Conservation (phyloP, 23 red algal species). For the Gracilariopsis chorda region DNA sequence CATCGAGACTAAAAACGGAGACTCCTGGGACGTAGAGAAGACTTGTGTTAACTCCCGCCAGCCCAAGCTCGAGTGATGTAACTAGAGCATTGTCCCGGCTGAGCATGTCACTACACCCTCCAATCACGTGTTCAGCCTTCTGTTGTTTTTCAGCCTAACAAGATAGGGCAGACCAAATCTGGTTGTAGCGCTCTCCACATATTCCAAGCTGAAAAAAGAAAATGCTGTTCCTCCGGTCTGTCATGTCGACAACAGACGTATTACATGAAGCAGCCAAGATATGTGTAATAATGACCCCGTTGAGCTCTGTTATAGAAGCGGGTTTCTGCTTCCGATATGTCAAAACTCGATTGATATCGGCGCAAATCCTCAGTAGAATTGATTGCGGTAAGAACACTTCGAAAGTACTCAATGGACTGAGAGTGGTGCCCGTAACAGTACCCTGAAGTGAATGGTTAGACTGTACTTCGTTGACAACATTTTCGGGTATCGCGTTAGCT, state of each 20-base stretch:
- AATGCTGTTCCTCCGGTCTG: neutral
- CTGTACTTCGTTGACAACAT: neutral
- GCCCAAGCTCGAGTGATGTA: neutral
- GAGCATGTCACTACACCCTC: neutral
- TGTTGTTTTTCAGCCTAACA: neutral
- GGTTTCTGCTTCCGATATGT: neutral
- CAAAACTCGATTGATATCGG: neutral
- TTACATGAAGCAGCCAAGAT: neutral
- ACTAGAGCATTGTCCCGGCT: neutral
- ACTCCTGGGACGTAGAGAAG: neutral
- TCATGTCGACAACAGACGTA: neutral
- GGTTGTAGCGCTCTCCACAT: neutral
- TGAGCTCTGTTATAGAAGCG: neutral
- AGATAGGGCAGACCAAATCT: neutral
- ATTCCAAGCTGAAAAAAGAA: constrained; percentile 5
- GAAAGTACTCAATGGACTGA: neutral
- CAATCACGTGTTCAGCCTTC: neutral
- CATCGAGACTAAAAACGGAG: neutral
- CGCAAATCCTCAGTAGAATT: neutral
- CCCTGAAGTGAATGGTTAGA: neutral
- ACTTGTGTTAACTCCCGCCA: neutral
- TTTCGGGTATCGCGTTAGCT: neutral
- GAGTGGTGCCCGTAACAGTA: neutral
- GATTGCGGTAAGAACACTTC: neutral
- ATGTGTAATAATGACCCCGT: neutral